Conservation (phyloP, 768 basidiomycete genomes). For the Paxillus involutus region DNA sequence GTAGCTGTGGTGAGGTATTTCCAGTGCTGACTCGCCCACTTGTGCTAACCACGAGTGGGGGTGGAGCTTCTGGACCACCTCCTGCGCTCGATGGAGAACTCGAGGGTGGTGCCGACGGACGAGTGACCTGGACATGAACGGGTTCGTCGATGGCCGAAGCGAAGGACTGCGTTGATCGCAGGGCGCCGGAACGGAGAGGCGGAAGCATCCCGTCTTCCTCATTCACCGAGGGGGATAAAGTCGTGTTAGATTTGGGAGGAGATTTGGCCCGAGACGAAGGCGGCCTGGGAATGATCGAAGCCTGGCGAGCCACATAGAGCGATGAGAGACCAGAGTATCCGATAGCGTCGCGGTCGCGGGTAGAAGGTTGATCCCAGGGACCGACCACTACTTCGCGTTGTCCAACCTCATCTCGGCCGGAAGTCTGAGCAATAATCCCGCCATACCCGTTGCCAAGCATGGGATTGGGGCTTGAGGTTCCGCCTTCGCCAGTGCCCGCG, state of each 20-base stretch:
- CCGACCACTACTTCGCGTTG: conserved; percentile 25
- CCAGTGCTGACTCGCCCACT: conserved; percentile 33
- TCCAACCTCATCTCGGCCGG: conserved; percentile 22
- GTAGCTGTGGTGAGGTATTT: conserved; percentile 65
- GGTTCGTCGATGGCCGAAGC: conserved; percentile 27
- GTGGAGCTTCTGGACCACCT: conserved; percentile 39
- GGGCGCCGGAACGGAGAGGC: conserved; percentile 26
- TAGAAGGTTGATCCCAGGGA: conserved; percentile 33
- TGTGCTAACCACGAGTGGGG: conserved; percentile 47
- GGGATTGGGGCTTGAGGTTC: conserved; percentile 14
- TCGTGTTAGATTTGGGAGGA: conserved; percentile 20
- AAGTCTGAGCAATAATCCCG: conserved; percentile 26
- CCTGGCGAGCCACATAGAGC: conserved; percentile 28
- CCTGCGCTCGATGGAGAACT: conserved; percentile 43
- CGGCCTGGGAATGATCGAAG: conserved; percentile 21
- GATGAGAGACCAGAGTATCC: conserved; percentile 25
- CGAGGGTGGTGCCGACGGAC: conserved; percentile 36
- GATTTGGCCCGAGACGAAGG: conserved; percentile 28
- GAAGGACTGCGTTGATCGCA: conserved; percentile 26
- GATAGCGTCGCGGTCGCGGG: conserved; percentile 29
- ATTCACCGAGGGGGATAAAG: conserved; percentile 22
- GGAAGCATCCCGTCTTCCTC: conserved; percentile 36
- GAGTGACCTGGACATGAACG: conserved; percentile 14
- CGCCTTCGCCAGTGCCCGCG: conserved; percentile 14
- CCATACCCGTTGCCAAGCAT: conserved; percentile 24